Conservation (phyloP, 257 asterid species). For the Rubia yunnanensis region DNA sequence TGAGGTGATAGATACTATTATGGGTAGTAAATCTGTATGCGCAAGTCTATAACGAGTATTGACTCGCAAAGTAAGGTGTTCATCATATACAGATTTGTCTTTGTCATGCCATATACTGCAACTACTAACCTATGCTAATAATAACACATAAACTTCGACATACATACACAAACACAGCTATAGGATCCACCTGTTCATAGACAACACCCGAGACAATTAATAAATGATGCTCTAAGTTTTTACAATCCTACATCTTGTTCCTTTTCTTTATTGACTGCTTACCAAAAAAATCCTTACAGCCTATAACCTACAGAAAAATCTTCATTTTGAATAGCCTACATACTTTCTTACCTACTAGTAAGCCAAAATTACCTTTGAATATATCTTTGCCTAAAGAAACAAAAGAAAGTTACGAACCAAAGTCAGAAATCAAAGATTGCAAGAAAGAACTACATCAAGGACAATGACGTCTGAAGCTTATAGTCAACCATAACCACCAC, state of each 20-base stretch:
- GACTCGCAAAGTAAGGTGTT: neutral
- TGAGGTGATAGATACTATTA: neutral
- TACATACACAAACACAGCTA: neutral
- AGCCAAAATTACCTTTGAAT: neutral
- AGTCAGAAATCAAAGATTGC: neutral
- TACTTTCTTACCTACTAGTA: neutral
- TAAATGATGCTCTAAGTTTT: neutral
- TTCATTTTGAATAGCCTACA: neutral
- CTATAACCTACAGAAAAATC: neutral
- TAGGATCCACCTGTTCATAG: neutral
- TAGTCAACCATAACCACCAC: neutral
- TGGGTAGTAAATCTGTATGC: neutral
- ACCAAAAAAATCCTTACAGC: neutral
- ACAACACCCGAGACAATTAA: neutral
- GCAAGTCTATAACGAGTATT: too few relatives aligned
- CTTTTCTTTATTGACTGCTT: neutral
- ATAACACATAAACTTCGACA: neutral
- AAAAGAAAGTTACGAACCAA: neutral
- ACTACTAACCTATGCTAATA: neutral
- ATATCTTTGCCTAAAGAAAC: neutral
- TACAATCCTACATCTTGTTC: neutral
- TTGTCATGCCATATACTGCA: neutral
- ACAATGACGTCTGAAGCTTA: neutral
- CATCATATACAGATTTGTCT: neutral
- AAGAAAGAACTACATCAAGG: neutral